phyloP scores from a whole-genome alignment of 169 alveolate species.

The Blepharisma undulans region DNA sequence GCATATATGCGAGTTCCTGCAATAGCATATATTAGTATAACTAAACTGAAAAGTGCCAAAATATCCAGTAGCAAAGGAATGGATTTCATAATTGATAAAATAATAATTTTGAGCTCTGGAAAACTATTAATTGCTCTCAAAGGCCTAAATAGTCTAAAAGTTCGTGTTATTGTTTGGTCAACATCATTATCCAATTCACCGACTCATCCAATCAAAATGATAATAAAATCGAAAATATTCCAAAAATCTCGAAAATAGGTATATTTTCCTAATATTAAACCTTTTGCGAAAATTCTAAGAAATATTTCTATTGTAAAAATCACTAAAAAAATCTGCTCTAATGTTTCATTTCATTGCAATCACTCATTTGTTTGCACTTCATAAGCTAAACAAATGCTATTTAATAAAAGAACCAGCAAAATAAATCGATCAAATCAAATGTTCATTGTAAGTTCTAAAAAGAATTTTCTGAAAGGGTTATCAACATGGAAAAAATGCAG shows the following conservation, averaged over 20 bases:
- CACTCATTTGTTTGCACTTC: background rate
- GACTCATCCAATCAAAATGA: constrained; percentile 57
- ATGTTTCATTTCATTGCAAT: background rate
- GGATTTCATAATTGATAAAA: constrained; percentile 51
- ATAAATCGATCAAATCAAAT: constrained; percentile 27
- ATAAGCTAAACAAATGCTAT: background rate
- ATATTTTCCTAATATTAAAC: constrained; percentile 49
- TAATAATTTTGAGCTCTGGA: constrained; percentile 67
- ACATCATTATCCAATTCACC: constrained; percentile 8
- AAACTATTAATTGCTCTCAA: constrained; percentile 69
- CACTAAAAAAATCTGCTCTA: constrained; percentile 13
- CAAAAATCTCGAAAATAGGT: constrained; percentile 80
- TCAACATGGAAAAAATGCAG: background rate
- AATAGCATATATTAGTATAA: constrained; percentile 70
- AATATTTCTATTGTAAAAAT: constrained; percentile 41
- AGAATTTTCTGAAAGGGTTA: constrained; percentile 1
- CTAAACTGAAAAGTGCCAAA: constrained; percentile 46
- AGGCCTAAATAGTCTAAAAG: constrained; percentile 73
- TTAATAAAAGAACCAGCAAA: background rate
- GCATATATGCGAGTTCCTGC: constrained; percentile 64
- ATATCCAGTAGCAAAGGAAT: constrained; percentile 67
- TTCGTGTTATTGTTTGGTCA: constrained; percentile 50
- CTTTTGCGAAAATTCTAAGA: constrained; percentile 49
- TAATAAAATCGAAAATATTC: constrained; percentile 76
- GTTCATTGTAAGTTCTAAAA: background rate